Conservation (phyloP, 805 yeast genomes). For the Metschnikowia proteae region DNA sequence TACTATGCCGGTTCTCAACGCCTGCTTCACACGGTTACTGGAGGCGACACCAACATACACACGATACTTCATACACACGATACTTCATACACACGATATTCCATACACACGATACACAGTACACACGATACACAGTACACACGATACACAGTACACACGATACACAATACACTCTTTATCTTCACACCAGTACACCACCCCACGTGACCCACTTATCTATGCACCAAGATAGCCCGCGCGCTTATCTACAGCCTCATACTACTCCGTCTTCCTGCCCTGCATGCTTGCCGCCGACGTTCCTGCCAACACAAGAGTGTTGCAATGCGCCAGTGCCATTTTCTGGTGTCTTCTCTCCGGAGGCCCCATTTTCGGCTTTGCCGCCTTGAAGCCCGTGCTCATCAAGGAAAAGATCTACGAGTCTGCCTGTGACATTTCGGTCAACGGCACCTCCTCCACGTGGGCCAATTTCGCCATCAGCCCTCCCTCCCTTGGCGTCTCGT, state of each 20-base stretch:
- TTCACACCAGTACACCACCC: no score
- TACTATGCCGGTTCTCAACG: no score
- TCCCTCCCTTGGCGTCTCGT: constrained; percentile 7
- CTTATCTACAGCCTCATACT: not conserved
- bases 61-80: no score
- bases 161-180: no score
- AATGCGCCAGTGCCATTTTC: constrained; percentile 47
- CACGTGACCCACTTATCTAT: not conserved
- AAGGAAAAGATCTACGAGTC: constrained; percentile 46
- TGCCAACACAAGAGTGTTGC: constrained; percentile 22
- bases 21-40: no score
- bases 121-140: no score
- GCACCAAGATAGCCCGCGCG: not conserved
- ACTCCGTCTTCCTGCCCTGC: not conserved
- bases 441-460: constrained; percentile 12
- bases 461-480: constrained; percentile 15
- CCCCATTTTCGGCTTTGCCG: constrained; percentile 59
- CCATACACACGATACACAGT: no score
- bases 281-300: constrained; percentile 16
- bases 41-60: no score
- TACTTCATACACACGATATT: no score
- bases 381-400: constrained; percentile 51
- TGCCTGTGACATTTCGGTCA: constrained; percentile 29
- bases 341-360: constrained; percentile 59
- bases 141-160: no score